Evolutionary conservation across 148 eudicot species (phyloP), one percentile per base, ranked within the genome.

Genomic region (Amaranthus palmeri): DNA sequence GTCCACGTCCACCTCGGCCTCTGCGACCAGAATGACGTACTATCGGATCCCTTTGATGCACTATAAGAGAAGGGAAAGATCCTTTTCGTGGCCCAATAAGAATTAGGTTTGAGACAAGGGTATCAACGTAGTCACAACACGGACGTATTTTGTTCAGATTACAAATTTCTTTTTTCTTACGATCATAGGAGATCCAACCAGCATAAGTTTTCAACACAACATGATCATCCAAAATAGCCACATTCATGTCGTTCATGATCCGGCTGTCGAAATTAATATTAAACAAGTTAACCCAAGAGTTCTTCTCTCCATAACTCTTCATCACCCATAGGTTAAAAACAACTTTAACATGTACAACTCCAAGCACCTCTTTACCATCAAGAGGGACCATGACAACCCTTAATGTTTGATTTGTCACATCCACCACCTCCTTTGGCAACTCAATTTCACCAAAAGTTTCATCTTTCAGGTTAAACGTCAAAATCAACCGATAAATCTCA

Each of bases 271-370:
- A 17, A 25, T 54, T 8, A 46, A 64, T 11, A 10, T 43, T 54
- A 5, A 73, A 64, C 54, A 73, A 45, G 45, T 54, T 53, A 18
- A 40, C 76, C 76, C 76, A 73, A 6, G 76, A 73, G 5, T 54
- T 61, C 69, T 54, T 44, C 13, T 10, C 52, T 1, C 62, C 68
- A 64, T 73, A 73, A 7, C 65, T 18, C 54, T 73, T 69, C 76
- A 64, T 73, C 53, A 45, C 69, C 76, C 76, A 73, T 49, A 73
- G 17, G 46, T 13, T 63, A 59, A 63, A 54, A 6, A 9, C 15
- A 7, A 15, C 3, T 0, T 1, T 4, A 3, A 11, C 51, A n/a
- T 64, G 69, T 6, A 73, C 9, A 17, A 73, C 62, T 15, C 76
- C 76, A 4, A 73, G 50, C 41, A 64, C 62, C 53, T 64, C 54